Evolutionary conservation across 495 filamentous ascomycete species (phyloP).

Genomic region (Hapsidospora chrysogenum): DNA sequence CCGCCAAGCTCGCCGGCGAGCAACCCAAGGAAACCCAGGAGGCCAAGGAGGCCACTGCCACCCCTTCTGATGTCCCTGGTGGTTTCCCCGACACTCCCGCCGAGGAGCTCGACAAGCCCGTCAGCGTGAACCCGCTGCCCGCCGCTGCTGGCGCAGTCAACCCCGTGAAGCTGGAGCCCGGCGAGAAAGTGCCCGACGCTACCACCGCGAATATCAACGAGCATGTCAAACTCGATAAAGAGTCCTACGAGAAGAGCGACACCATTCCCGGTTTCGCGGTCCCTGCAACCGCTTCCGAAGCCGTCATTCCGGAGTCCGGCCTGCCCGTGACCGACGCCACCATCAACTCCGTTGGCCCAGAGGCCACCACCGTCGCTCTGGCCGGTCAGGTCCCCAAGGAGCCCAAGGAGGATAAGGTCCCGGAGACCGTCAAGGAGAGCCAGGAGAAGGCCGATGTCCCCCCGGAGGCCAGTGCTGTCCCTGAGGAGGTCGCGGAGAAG

Average conservation of each 20-base stretch:
- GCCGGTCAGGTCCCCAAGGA: slow-evolving; percentile 58
- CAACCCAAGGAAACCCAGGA: slow-evolving; percentile 41
- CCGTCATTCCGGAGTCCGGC: slow-evolving; percentile 74
- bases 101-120: slow-evolving; percentile 27
- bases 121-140: slow-evolving; percentile 59
- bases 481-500: slow-evolving; percentile 42
- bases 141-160: slow-evolving; percentile 65
- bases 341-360: slow-evolving; percentile 51
- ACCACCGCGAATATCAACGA: slow-evolving; percentile 35
- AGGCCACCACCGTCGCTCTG: slow-evolving; percentile 56
- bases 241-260: slow-evolving; percentile 67
- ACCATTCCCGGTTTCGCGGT: slow-evolving; percentile 34
- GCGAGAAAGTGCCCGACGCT: slow-evolving; percentile 59
- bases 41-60: not conserved
- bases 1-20: slow-evolving; percentile 48
- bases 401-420: slow-evolving; percentile 33
- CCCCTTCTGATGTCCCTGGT: slow-evolving; percentile 41
- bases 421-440: slow-evolving; percentile 49
- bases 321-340: slow-evolving; percentile 51
- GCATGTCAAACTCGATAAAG: slow-evolving; percentile 60
- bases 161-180: slow-evolving; percentile 61
- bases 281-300: slow-evolving; percentile 42
- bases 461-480: slow-evolving; percentile 43
- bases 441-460: slow-evolving; percentile 39
- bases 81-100: slow-evolving; percentile 64